Conservation (phyloP, 805 yeast genomes). For the Grigorovia humatica region DNA sequence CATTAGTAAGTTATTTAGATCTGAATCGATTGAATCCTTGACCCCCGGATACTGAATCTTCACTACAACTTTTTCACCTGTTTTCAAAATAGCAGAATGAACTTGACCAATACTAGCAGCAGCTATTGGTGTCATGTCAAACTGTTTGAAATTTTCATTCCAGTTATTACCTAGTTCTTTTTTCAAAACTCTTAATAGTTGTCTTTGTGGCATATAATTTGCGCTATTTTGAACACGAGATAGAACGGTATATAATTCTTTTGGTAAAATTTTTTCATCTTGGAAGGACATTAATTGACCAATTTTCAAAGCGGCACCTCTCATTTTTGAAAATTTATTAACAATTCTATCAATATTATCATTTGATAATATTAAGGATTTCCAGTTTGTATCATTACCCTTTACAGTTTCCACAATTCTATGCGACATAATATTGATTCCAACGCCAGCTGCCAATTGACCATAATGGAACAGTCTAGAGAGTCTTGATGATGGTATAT, state of each 20-base stretch:
- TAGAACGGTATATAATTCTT: slow-evolving; percentile 71
- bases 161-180: slow-evolving; percentile 68
- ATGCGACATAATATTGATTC: slow-evolving; percentile 71
- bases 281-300: slow-evolving; percentile 98
- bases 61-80: slow-evolving; percentile 71
- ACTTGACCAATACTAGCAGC: slow-evolving; percentile 98
- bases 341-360: slow-evolving; percentile 82
- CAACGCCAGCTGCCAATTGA: slow-evolving; percentile 81
- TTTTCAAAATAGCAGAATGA: slow-evolving; percentile 65
- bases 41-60: slow-evolving; percentile 98
- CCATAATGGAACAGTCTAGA: slow-evolving; percentile 91
- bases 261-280: slow-evolving; percentile 75
- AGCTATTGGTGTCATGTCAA: slow-evolving; percentile 85
- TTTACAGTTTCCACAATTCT: slow-evolving; percentile 58
- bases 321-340: slow-evolving; percentile 79
- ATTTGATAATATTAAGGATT: slow-evolving; percentile 60
- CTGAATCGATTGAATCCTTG: slow-evolving; percentile 85
- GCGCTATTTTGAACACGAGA: slow-evolving; percentile 87
- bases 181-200: slow-evolving; percentile 64
- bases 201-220: slow-evolving; percentile 92
- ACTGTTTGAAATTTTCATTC: slow-evolving; percentile 60
- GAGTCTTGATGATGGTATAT: slow-evolving; percentile 81
- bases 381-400: slow-evolving; percentile 42
- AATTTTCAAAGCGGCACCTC: slow-evolving; percentile 96
- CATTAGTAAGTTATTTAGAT: slow-evolving; percentile 73